Conservation (phyloP, 2,329 filamentous ascomycete genomes). For the Colletotrichum tropicale region DNA sequence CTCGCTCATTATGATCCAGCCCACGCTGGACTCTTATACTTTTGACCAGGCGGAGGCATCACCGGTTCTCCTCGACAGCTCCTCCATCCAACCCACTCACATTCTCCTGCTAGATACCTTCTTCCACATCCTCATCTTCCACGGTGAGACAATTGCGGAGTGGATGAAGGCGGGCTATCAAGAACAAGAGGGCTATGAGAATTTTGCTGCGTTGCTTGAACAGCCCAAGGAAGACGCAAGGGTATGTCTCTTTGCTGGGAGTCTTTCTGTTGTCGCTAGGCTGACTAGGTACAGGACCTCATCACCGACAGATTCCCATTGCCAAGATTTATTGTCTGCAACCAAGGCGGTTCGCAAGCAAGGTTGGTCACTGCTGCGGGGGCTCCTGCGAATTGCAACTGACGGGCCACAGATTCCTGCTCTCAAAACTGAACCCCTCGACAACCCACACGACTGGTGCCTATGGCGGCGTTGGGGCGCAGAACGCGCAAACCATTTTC, state of each 20-base stretch:
- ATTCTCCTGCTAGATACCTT: conserved; percentile 96
- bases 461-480: conserved; percentile 84
- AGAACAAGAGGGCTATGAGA: conserved; percentile 97
- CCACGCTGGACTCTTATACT: conserved; percentile 88
- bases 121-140: conserved; percentile 99
- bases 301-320: conserved; percentile 98
- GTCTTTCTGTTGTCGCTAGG: background rate
- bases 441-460: conserved; percentile 94
- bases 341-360: conserved; percentile 96
- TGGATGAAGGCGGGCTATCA: conserved; percentile 99
- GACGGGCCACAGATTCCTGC: conserved; percentile 71
- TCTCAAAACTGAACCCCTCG: conserved; percentile 96
- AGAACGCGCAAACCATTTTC: conserved; percentile 96
- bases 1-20: conserved; percentile 98
- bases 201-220: conserved; percentile 86
- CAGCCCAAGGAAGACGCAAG: conserved; percentile 96
- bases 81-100: conserved; percentile 92
- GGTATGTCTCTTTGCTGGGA: conserved; percentile 55
- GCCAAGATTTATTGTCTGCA: conserved; percentile 96
- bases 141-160: conserved; percentile 96
- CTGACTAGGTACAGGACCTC: conserved; percentile 69
- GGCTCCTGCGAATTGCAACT: background rate
- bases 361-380: background rate
- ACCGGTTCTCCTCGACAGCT: conserved; percentile 94
- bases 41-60: conserved; percentile 77